These are phyloP conservation scores for Pachyrhizus erosus DNA, from an alignment of 306 rosid genomes.

Conservation along the genomic window DNA sequence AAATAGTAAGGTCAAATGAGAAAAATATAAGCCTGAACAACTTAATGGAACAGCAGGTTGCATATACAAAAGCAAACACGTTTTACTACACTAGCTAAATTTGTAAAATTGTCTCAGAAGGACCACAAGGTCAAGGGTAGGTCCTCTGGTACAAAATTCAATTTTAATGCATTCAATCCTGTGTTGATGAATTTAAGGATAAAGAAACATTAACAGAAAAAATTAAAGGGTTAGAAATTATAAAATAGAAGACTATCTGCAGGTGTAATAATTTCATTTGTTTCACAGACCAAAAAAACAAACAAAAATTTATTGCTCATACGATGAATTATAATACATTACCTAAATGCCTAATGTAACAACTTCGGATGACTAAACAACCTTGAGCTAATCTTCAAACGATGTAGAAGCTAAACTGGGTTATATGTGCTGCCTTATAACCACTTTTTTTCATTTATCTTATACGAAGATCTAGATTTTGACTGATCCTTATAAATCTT, in stretches of 20 bases:
- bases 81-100: background rate
- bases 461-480: constrained; percentile 9
- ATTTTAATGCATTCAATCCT: constrained; percentile 14
- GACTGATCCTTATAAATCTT: background rate
- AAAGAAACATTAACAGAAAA: background rate
- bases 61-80: background rate
- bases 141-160: constrained; percentile 13
- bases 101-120: background rate
- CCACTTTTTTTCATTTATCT: background rate
- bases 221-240: background rate
- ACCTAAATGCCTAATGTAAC: background rate
- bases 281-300: background rate
- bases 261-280: background rate
- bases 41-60: constrained; percentile 15
- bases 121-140: constrained; percentile 11
- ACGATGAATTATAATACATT: background rate
- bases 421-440: background rate
- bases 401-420: background rate
- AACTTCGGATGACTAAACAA: background rate
- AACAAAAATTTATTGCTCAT: background rate
- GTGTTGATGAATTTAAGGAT: background rate
- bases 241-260: background rate
- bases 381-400: background rate
- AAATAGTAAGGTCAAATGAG: background rate
- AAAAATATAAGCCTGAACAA: constrained; percentile 9